Conservation (phyloP, 2,329 filamentous ascomycete genomes). For the Verticillium zaregamsianum region DNA sequence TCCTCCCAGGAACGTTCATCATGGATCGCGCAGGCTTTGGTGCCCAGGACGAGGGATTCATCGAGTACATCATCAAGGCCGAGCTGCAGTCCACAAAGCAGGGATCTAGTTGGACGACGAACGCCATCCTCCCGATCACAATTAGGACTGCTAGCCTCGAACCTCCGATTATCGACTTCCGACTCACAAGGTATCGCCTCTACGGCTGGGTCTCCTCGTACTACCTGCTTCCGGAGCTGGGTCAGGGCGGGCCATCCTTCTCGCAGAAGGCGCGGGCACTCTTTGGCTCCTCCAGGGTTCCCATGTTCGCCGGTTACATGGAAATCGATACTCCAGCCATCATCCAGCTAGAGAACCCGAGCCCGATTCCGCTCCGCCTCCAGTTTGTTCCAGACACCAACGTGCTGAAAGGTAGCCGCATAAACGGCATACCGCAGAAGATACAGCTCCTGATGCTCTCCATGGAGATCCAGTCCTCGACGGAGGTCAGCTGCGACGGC, state of each 20-base stretch:
- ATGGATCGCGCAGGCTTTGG: not conserved
- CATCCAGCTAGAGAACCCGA: slow-evolving; percentile 24
- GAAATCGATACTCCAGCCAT: slow-evolving; percentile 19
- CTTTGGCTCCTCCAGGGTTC: slow-evolving; percentile 26
- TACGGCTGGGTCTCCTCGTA: slow-evolving; percentile 10
- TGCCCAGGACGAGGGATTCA: slow-evolving; percentile 14
- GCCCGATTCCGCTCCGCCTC: slow-evolving; percentile 16
- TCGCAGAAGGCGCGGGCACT: slow-evolving; percentile 26
- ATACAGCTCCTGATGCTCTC: slow-evolving; percentile 12
- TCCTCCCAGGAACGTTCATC: slow-evolving; percentile 14
- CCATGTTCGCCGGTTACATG: slow-evolving; percentile 21
- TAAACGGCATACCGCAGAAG: slow-evolving; percentile 10
- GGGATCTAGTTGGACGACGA: not conserved
- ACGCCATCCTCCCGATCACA: slow-evolving; percentile 18
- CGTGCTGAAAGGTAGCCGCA: slow-evolving; percentile 6
- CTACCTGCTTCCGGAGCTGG: slow-evolving; percentile 25
- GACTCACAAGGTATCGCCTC: not conserved
- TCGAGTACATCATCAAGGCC: slow-evolving; percentile 31
- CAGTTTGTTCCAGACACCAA: slow-evolving; percentile 9
- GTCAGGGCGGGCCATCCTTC: slow-evolving; percentile 23
- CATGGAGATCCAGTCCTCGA: slow-evolving; percentile 12
- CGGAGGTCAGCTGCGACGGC: slow-evolving; percentile 11
- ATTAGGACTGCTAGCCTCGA: slow-evolving; percentile 8
- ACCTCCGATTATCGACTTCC: slow-evolving; percentile 15
- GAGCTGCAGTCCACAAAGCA: slow-evolving; percentile 12